phyloP scores from a whole-genome alignment of 208 protist genomes.

The Acanthamoeba culbertsoni region DNA sequence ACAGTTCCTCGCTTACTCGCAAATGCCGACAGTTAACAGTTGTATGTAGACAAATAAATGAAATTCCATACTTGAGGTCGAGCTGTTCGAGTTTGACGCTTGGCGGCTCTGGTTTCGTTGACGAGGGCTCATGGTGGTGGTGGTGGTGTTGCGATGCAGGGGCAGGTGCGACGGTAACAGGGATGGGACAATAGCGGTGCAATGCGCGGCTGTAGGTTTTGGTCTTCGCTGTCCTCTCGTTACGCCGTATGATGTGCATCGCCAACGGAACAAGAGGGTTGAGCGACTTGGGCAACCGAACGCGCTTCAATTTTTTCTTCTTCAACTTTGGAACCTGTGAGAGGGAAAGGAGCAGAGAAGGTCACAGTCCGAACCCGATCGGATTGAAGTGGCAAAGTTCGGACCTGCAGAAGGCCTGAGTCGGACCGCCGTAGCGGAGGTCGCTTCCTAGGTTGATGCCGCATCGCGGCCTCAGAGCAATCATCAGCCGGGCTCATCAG shows the following conservation, averaged over 20 bases:
- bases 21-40: too few species aligned
- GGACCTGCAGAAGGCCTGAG: not conserved
- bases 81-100: too few species aligned
- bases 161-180: not conserved
- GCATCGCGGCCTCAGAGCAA: not conserved
- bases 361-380: not conserved
- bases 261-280: not conserved
- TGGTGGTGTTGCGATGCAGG: not conserved
- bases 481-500: not conserved
- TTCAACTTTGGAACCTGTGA: not conserved
- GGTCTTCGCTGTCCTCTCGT: conserved; percentile 10
- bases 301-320: not conserved
- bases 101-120: not conserved
- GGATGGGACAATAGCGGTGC: conserved; percentile 2
- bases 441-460: not conserved
- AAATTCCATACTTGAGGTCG: too few species aligned
- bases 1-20: too few species aligned
- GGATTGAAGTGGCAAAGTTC: not conserved
- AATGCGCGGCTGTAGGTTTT: conserved; percentile 3
- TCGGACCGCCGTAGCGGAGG: not conserved
- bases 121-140: not conserved
- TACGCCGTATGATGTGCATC: conserved; percentile 3
- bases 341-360: not conserved
- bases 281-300: not conserved
- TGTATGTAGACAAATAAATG: too few species aligned